Base-by-base conservation (phyloP, 2,329 filamentous ascomycete species). In the Paramyrothecium sp. region DNA sequence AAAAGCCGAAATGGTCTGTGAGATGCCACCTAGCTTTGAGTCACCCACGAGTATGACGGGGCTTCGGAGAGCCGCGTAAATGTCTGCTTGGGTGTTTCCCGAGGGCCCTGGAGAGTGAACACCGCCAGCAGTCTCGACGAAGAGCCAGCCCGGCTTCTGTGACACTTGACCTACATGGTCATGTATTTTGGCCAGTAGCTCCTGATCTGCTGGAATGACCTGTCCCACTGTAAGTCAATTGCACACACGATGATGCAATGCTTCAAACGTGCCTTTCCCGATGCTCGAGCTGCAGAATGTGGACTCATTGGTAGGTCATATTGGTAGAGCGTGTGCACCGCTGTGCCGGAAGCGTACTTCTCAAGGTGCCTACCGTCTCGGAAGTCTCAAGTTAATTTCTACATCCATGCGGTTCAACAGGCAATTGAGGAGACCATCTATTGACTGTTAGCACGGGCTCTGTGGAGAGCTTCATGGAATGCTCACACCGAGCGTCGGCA, bases 41-140 rank as follows among this genome's bases (percentile, higher is more conserved):
- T 96, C 91, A 7, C 89, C 91, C 0, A 96, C 81, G 0, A 96
- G 81, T 16, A 95, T 73, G 1, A 89, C 83, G 0, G 92, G 91
- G 1, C 90, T 73, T n/a, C 91, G 81, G 1, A 96, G 73, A 1
- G 90, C 86, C 20, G 88, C 79, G 68, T 93, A 95, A 1, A 93
- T 74, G 66, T 96, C 91, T 2, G 88, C 90, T 67, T 96, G 91
- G 0, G 89, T 86, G 2, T 81, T 89, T 11, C 90, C 90, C 38
- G 89, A 90, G 1, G 91, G 91, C 0, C 84, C 84, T 0, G 91
- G 91, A 0, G 90, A 94, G 60, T 94, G 86, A 0, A 94, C 89
- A 1, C 91, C 91, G 1, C 91, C 91, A 1, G 91, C 91, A 2
- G 91, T 95, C 70, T 96, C 91, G 50, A 95, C 78, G 51, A 96